phyloP scores from a whole-genome alignment of 805 yeast species.

The Yarrowia deformans region DNA sequence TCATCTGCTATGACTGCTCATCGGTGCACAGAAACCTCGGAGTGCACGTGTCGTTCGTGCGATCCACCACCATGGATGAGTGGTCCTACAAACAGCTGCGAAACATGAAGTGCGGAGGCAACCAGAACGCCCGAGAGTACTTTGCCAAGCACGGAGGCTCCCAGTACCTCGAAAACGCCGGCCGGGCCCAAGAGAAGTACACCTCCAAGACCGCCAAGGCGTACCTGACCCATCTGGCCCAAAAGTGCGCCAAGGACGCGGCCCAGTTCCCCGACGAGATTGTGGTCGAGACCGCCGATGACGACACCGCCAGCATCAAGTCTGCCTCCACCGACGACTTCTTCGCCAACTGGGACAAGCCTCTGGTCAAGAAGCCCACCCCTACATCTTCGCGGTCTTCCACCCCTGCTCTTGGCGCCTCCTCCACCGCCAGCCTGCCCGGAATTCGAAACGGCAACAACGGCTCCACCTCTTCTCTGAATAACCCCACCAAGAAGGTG shows the following conservation, averaged over 20 bases:
- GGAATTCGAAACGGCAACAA: slow-evolving; percentile 41
- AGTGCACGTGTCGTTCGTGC: slow-evolving; percentile 94
- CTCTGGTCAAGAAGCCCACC: slow-evolving; percentile 55
- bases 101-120: slow-evolving; percentile 93
- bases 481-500: slow-evolving; percentile 41
- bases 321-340: slow-evolving; percentile 71
- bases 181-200: slow-evolving; percentile 79
- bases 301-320: slow-evolving; percentile 42
- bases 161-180: slow-evolving; percentile 61
- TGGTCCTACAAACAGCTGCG: slow-evolving; percentile 93
- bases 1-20: slow-evolving; percentile 92
- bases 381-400: slow-evolving; percentile 55
- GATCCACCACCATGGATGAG: slow-evolving; percentile 88
- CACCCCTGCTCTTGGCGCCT: slow-evolving; percentile 46
- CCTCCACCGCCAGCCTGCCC: slow-evolving; percentile 39
- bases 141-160: slow-evolving; percentile 87
- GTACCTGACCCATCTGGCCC: slow-evolving; percentile 80
- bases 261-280: slow-evolving; percentile 74
- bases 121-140: slow-evolving; percentile 82
- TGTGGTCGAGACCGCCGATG: slow-evolving; percentile 61
- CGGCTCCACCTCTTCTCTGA: slow-evolving; percentile 29
- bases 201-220: slow-evolving; percentile 78
- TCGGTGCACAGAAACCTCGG: slow-evolving; percentile 96
- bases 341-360: slow-evolving; percentile 89
- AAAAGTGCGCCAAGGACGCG: slow-evolving; percentile 71